Evolutionary conservation across 306 rosid species (phyloP), one percentile per base, ranked within the genome.

Genomic region (Cicer arietinum): DNA sequence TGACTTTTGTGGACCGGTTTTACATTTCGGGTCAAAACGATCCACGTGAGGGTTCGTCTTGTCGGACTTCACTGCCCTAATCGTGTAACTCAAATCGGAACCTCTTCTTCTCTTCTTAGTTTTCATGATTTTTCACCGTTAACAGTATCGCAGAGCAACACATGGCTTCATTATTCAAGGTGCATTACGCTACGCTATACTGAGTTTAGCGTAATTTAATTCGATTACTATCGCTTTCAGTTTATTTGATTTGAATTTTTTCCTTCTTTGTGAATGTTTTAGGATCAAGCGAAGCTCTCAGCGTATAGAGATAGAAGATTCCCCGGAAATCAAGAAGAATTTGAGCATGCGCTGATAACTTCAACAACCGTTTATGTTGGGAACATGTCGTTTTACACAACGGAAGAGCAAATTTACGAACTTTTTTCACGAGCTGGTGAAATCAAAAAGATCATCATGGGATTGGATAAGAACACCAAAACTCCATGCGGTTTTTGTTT

Each of bases 401-500:
- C 98, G 11, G 98, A 94, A 80, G 98, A 94, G 82, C 98, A 94
- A 86, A 90, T 91, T 60, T 91, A 89, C 67, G 98, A 94, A 81
- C 93, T 94, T 8, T 94, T 94, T 75, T 73, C 97, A 11, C 85
- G 96, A n/a, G 90, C 94, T 50, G 98, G 98, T 43, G 98, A 94
- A 87, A 82, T 94, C 16, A 94, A 94, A 86, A 94, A 91, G 86
- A 91, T 94, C 16, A 91, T 91, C 52, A 91, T 94, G 98, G 98
- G 98, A 14, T 87, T 94, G 95, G 98, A 94, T 73, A 94, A 94
- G 89, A 94, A 94, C 82, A 47, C 98, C 0, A 90, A 94, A 85
- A 94, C 97, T 0, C 98, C 98, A 11, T 94, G 97, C 13, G 97
- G 98, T 35, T 94, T 94, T 75, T 91, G 97, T 84, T 94, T 91